Evolutionary conservation across 1,139 yeast species (phyloP).

Genomic region (Magnusiomyces clavatus): DNA sequence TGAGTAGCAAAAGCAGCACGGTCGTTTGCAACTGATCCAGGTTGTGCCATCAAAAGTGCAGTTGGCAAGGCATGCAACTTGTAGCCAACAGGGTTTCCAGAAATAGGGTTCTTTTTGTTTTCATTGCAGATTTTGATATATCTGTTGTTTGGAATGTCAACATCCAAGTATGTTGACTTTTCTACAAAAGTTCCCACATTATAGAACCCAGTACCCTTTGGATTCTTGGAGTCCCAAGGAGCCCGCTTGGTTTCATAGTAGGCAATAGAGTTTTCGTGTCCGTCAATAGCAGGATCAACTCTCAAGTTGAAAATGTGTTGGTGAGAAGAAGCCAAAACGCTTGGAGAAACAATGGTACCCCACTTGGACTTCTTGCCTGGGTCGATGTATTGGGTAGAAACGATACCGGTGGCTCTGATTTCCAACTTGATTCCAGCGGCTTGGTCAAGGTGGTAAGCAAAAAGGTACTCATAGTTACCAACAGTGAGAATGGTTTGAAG

Average conservation of each 20-base stretch:
- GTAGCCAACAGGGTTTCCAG: conserved; percentile 76
- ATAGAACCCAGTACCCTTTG: conserved; percentile 68
- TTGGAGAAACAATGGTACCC: conserved; percentile 82
- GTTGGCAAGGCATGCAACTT: conserved; percentile 73
- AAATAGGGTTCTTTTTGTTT: conserved; percentile 63
- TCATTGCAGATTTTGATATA: conserved; percentile 70
- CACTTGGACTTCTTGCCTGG: conserved; percentile 66
- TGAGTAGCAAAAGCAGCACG: conserved; percentile 69
- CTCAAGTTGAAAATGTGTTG: conserved; percentile 81
- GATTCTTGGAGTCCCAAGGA: conserved; percentile 54
- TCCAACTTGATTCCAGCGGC: conserved; percentile 80
- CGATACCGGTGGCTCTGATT: conserved; percentile 82
- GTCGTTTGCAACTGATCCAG: conserved; percentile 51
- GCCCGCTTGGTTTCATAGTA: conserved; percentile 66
- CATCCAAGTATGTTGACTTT: conserved; percentile 65
- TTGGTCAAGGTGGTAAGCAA: conserved; percentile 71
- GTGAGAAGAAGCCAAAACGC: conserved; percentile 82
- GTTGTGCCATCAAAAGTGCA: conserved; percentile 63
- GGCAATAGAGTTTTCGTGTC: conserved; percentile 61
- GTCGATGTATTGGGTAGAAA: conserved; percentile 65
- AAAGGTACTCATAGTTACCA: conserved; percentile 80
- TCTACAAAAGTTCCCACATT: conserved; percentile 60
- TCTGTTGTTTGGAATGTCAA: conserved; percentile 70
- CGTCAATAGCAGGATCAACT: conserved; percentile 83
- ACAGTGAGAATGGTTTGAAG: conserved; percentile 85